A percentile compares a stretch with the other conserved stretches of the same genome.
phyloP scores from a whole-genome alignment of 768 basidiomycete genomes.

The Nidularia sp. region DNA sequence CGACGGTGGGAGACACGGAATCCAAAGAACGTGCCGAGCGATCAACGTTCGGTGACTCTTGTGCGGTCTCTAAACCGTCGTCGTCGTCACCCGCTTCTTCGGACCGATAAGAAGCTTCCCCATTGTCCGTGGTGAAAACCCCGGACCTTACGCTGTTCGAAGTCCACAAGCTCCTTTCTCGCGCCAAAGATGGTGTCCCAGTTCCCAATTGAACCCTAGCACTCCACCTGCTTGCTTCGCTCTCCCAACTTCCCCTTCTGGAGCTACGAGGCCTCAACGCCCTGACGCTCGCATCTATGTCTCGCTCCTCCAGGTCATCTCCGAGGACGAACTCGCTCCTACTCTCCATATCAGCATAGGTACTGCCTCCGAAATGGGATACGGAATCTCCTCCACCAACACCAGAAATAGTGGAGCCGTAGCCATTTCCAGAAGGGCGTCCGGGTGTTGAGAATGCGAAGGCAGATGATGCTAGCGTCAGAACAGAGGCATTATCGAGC shows the following conservation, averaged over 20 bases:
- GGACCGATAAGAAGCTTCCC: slow-evolving; percentile 20
- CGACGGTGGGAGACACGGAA: too few relatives aligned
- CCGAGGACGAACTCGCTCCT: slow-evolving; percentile 63
- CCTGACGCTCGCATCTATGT: slow-evolving; percentile 83
- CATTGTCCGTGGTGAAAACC: slow-evolving; percentile 46
- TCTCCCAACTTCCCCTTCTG: slow-evolving; percentile 88
- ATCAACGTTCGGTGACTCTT: not conserved
- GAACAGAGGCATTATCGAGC: slow-evolving; percentile 84
- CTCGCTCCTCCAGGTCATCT: slow-evolving; percentile 63
- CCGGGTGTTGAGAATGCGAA: slow-evolving; percentile 77
- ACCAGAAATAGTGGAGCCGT: slow-evolving; percentile 46
- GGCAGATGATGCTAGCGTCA: slow-evolving; percentile 92
- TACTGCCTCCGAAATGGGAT: slow-evolving; percentile 69
- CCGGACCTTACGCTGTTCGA: slow-evolving; percentile 60
- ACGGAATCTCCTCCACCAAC: slow-evolving; percentile 56
- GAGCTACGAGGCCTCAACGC: slow-evolving; percentile 87
- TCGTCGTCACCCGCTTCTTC: slow-evolving; percentile 19
- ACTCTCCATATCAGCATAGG: slow-evolving; percentile 59
- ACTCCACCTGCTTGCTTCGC: slow-evolving; percentile 86
- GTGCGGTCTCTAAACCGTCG: slow-evolving; percentile 4
- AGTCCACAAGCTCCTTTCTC: slow-evolving; percentile 59
- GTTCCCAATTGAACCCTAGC: slow-evolving; percentile 54
- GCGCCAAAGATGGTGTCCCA: slow-evolving; percentile 38
- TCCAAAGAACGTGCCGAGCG: too few relatives aligned
- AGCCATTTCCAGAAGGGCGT: slow-evolving; percentile 36